Evolutionary conservation across 192 early-diverging fungal genomes (phyloP).

Genomic region (Backusella liffmaniae): DNA sequence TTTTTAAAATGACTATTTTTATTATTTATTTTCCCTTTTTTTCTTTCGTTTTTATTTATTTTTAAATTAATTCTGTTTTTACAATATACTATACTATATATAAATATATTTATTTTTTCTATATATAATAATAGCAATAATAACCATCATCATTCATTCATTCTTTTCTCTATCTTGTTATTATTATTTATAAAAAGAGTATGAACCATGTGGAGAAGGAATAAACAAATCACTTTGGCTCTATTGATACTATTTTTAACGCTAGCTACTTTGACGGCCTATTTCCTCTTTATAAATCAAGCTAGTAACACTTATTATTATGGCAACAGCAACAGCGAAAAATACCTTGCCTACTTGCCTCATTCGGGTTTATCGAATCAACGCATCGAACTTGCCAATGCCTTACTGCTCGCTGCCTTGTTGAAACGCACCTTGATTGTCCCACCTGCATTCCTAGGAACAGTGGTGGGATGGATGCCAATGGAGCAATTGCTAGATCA

Average conservation of each 20-base stretch:
- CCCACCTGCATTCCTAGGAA: slow-evolving; percentile 52
- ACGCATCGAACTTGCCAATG: slow-evolving; percentile 54
- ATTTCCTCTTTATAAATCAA: neutral
- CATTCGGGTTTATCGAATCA: slow-evolving; percentile 60
- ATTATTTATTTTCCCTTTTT: slow-evolving; percentile 8
- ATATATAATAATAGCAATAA: slow-evolving; percentile 1
- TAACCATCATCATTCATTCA: neutral
- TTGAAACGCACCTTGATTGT: slow-evolving; percentile 55
- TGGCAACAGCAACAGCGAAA: slow-evolving; percentile 22
- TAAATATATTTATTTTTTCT: neutral
- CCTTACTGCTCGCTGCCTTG: slow-evolving; percentile 48
- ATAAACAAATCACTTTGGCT: slow-evolving; percentile 6
- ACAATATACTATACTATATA: neutral
- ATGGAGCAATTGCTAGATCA: slow-evolving; percentile 37
- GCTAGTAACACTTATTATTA: neutral
- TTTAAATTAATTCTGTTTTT: neutral
- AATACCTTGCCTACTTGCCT: slow-evolving; percentile 53
- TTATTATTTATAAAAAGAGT: neutral
- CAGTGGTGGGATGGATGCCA: slow-evolving; percentile 42
- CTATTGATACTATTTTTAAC: neutral
- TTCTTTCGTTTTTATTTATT: slow-evolving; percentile 1
- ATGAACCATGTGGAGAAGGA: slow-evolving; percentile 12
- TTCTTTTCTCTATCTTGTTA: neutral
- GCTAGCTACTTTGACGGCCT: neutral
- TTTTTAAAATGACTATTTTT: neutral